These are phyloP conservation scores for Odonthalia washingtoniensis DNA, from an alignment of 31 red algal genomes.

Conservation along the genomic window DNA sequence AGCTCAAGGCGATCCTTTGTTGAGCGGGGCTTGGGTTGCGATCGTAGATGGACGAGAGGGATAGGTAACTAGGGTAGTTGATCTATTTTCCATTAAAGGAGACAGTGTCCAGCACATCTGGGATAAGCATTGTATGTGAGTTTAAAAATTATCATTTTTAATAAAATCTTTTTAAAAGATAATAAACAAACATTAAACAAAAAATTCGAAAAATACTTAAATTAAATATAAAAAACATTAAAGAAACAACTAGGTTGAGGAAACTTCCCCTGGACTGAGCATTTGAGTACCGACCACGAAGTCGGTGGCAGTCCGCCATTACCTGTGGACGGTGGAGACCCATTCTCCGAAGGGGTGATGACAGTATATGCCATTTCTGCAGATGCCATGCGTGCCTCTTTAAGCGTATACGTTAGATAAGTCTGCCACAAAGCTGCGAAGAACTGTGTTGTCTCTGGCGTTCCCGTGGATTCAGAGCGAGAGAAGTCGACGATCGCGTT, in stretches of 20 bases:
- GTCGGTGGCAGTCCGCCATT: too few species aligned
- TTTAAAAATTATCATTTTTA: too few species aligned
- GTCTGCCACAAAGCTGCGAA: background rate
- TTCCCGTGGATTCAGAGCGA: background rate
- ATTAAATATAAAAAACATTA: background rate
- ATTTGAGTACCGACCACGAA: too few species aligned
- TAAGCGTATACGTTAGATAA: background rate
- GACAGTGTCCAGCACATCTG: background rate
- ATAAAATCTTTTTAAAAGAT: too few species aligned
- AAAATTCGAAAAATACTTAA: too few species aligned
- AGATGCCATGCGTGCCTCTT: conserved; percentile 3
- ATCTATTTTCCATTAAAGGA: background rate
- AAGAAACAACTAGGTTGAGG: background rate
- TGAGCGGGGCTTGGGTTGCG: background rate
- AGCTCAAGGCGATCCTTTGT: background rate
- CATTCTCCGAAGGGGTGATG: background rate
- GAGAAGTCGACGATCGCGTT: conserved; percentile 27
- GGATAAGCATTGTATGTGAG: background rate
- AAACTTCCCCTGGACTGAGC: too few species aligned
- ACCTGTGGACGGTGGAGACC: background rate
- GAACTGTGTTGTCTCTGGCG: too few species aligned
- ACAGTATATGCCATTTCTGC: background rate
- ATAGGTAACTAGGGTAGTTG: background rate
- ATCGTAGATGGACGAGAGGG: background rate
- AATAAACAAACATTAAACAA: too few species aligned